These are phyloP conservation scores for Fistulifera pelliculosa DNA, from an alignment of 108 stramenopile genomes.

Conservation along the genomic window DNA sequence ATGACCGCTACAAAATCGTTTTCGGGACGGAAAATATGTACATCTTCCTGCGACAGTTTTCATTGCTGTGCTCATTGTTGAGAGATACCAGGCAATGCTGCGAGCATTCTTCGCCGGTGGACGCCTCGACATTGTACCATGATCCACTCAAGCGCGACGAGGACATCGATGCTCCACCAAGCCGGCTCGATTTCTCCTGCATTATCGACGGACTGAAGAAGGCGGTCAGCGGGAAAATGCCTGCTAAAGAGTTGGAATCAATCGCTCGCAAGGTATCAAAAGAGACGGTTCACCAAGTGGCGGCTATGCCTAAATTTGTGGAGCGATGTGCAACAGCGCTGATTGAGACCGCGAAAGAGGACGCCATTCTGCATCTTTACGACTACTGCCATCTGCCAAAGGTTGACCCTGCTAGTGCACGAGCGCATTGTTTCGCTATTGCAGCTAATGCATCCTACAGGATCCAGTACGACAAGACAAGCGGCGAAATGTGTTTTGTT, in stretches of 20 bases:
- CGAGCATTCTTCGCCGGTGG: constrained; percentile 10
- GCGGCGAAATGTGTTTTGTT: constrained; percentile 52
- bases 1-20: constrained; percentile 40
- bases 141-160: constrained; percentile 9
- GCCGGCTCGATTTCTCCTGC: constrained; percentile 23
- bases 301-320: constrained; percentile 56
- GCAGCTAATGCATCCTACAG: constrained; percentile 54
- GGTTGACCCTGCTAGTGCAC: constrained; percentile 44
- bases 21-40: constrained; percentile 71
- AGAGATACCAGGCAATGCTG: constrained; percentile 27
- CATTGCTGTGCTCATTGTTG: constrained; percentile 45
- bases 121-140: constrained; percentile 21
- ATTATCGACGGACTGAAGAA: constrained; percentile 33
- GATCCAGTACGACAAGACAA: constrained; percentile 48
- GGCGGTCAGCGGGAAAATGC: constrained; percentile 24
- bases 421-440: constrained; percentile 40
- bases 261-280: constrained; percentile 39
- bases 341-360: constrained; percentile 44
- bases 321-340: constrained; percentile 52
- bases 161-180: constrained; percentile 2
- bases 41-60: constrained; percentile 64
- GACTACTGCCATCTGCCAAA: constrained; percentile 49
- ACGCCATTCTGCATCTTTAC: constrained; percentile 33
- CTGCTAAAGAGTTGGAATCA: constrained; percentile 43
- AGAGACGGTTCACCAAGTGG: constrained; percentile 33